phyloP scores from a whole-genome alignment of 441 rosid species.

The Gossypium lobatum region DNA sequence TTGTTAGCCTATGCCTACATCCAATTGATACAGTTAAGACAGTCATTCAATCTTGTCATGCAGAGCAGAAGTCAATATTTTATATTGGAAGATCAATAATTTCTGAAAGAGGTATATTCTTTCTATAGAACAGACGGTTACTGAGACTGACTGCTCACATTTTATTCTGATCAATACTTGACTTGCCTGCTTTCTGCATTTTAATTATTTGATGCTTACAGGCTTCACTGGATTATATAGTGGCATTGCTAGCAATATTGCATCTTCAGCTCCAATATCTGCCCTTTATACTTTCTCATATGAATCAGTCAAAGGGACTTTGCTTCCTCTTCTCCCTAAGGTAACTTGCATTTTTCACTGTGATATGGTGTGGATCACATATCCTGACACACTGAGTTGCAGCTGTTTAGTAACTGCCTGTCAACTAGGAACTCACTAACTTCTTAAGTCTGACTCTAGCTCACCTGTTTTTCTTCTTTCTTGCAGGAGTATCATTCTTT shows the following conservation, averaged over 20 bases:
- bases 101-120: slow-evolving; percentile 68
- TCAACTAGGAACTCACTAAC: background rate
- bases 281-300: slow-evolving; percentile 80
- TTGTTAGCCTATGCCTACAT: slow-evolving; percentile 86
- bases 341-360: slow-evolving; percentile 24
- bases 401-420: slow-evolving; percentile 6
- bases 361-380: background rate
- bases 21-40: slow-evolving; percentile 76
- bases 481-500: slow-evolving; percentile 68
- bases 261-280: slow-evolving; percentile 88
- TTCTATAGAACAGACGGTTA: background rate
- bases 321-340: slow-evolving; percentile 75
- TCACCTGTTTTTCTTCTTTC: slow-evolving; percentile 1
- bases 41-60: slow-evolving; percentile 60
- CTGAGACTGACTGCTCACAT: background rate
- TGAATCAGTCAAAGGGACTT: slow-evolving; percentile 70
- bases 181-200: background rate
- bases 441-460: background rate
- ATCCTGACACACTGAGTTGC: background rate
- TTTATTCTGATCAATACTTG: slow-evolving; percentile 3
- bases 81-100: slow-evolving; percentile 65
- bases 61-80: slow-evolving; percentile 58
- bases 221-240: slow-evolving; percentile 76
- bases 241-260: slow-evolving; percentile 68
- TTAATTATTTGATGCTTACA: slow-evolving; percentile 28